Base-by-base conservation (phyloP, 495 filamentous ascomycete species). In the Xylaria intraflava region DNA sequence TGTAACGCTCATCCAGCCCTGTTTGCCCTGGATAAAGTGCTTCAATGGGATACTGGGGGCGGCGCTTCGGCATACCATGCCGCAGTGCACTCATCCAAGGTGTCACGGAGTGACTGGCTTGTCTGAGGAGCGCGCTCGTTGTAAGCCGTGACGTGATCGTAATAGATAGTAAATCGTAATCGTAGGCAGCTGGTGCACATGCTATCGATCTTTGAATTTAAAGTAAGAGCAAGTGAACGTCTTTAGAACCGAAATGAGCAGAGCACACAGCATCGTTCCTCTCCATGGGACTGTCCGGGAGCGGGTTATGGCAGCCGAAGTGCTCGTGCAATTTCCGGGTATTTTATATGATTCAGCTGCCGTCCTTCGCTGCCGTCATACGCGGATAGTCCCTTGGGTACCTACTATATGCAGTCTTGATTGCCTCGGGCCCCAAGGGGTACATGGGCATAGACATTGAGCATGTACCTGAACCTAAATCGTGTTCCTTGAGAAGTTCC, bases 391-490 rank as follows among this genome's bases (percentile, higher is more conserved):
- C 35, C n/a, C 14, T 17, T 38, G n/a, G n/a, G n/a, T n/a, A n/a
- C n/a, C n/a, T n/a, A n/a, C n/a, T n/a, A n/a, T n/a, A n/a, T n/a
- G n/a, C n/a, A n/a, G n/a, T n/a, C n/a, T n/a, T n/a, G n/a, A n/a
- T n/a, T n/a, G n/a, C n/a, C n/a, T n/a, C n/a, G n/a, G 7, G 33
- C 14, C n/a, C 14, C n/a, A 10, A 27, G 30, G 14, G 39, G 23
- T 45, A 52, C 50, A 33, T 46, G 14, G 5, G 17, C 14, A 6
- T 11, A 0, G 19, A 38, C 31, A 0, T 44, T n/a, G 19, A 19
- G 26, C 10, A 52, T 52, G 50, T 52, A 52, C 29, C 30, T 26
- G 9, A n/a, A 52, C 41, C 12, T 45, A 12, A 6, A 7, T 20
- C 8, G 38, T 39, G 29, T 27, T 8, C n/a, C 16, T 38, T 42